Evolutionary conservation across 768 basidiomycete species (phyloP).

Genomic region (Filobasidium floriforme): DNA sequence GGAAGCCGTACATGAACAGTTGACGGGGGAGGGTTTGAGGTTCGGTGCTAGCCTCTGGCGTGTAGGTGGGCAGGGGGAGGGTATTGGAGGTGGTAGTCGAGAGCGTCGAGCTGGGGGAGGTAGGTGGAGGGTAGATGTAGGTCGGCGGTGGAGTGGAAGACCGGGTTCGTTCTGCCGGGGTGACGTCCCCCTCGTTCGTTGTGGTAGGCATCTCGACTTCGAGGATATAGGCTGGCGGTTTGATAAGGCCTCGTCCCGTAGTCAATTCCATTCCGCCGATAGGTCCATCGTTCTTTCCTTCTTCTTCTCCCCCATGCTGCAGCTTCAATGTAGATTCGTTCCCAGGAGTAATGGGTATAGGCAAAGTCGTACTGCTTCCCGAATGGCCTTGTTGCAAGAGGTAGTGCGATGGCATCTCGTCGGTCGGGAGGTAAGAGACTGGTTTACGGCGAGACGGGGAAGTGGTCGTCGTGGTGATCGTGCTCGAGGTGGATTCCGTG

Average conservation of each 20-base stretch:
- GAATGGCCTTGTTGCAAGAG: not conserved
- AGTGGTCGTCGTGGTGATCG: no score
- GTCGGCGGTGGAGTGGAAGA: not conserved
- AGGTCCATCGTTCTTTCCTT: not conserved
- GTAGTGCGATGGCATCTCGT: not conserved
- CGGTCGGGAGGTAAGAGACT: not conserved
- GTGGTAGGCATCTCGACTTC: not conserved
- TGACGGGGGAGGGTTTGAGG: conserved; percentile 16
- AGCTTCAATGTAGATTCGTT: not conserved
- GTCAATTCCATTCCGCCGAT: no score
- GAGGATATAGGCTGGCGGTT: not conserved
- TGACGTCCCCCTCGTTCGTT: no score
- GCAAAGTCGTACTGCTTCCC: not conserved
- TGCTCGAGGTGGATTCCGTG: no score
- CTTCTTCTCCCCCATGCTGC: not conserved
- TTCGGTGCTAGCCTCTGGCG: not conserved
- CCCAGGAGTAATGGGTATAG: not conserved
- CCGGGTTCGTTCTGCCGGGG: not conserved
- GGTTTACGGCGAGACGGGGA: not conserved
- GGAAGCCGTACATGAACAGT: conserved; percentile 14
- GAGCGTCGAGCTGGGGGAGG: not conserved
- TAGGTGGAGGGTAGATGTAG: not conserved
- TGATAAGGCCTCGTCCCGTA: not conserved
- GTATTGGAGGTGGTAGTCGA: not conserved
- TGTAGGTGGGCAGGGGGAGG: conserved; percentile 5